Base-by-base conservation (phyloP, 345 rosid genomes). In the Syzygium grande region DNA sequence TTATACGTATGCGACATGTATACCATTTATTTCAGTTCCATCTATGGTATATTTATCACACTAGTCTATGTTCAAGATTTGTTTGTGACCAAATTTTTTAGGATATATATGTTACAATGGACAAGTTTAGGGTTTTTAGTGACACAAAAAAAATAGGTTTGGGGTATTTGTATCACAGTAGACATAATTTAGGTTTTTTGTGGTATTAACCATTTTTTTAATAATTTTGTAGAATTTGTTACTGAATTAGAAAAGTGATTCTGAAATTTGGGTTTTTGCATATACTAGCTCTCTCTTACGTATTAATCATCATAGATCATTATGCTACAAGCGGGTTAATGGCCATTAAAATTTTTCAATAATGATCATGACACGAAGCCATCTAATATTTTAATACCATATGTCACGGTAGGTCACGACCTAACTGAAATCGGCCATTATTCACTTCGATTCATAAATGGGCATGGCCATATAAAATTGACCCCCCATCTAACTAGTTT, bases 401-500 rank as follows among this genome's bases (percentile, higher is more conserved):
- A 56, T 58, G 85, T 11, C 38, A 2, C 54, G 88, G 85, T 87
- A 87, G 88, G 88, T 87, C 61, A 4, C n/a, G 19, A 17, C 22
- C 88, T 84, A 78, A 80, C 56, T 68, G 49, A 56, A 87, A 55
- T n/a, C 55, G 85, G 55, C 85, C 55, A 43, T 85, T 55, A 55
- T 80, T 87, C 84, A 87, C 88, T 80, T 80, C 88, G 17, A 52
- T 21, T 87, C 88, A 87, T 87, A 78, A 80, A 87, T 78, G 58
- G 85, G 88, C 51, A 53, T 80, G 88, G 85, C 88, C 88, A 7
- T 27, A 38, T 38, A 87, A 84, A 87, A 87, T 84, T 77, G 55
- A 84, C 56, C 88, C 68, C 14, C 27, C 85, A 80, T 77, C 88
- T 86, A 86, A 86, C 88, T 43, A 68, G 56, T 80, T 52, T 38